Conservation (phyloP, 2,329 filamentous ascomycete species). For the Trichoderma sp. region DNA sequence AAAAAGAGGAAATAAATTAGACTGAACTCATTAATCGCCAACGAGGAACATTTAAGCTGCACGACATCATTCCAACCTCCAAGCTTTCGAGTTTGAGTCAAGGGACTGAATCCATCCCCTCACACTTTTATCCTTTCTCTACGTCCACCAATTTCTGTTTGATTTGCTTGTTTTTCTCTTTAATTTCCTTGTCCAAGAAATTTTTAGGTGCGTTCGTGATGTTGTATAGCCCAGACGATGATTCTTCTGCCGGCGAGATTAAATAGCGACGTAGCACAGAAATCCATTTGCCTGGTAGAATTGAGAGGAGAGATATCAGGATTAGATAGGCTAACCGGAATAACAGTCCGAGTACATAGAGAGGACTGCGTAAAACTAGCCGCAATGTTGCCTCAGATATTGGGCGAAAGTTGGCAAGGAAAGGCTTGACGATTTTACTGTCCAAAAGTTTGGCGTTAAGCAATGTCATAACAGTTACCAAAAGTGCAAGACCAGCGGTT, state of each 20-base stretch:
- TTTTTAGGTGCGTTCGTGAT: fast-evolving
- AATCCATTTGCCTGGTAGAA: not conserved
- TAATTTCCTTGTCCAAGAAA: too few relatives aligned
- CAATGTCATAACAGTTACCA: not conserved
- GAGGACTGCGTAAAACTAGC: not conserved
- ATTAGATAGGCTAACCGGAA: not conserved
- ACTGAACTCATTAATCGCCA: too few relatives aligned
- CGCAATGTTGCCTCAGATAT: not conserved
- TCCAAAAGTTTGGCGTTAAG: not conserved
- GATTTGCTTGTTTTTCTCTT: too few relatives aligned
- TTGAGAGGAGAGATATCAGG: not conserved
- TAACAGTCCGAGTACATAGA: not conserved
- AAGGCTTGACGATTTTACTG: not conserved
- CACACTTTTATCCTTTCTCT: too few relatives aligned
- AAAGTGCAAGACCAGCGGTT: not conserved
- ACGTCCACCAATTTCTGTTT: too few relatives aligned
- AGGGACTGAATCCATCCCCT: too few relatives aligned
- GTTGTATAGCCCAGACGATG: not conserved
- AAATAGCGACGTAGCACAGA: not conserved
- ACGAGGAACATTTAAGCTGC: too few relatives aligned
- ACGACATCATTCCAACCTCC: too few relatives aligned
- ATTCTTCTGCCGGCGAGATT: not conserved
- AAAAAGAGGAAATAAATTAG: too few relatives aligned
- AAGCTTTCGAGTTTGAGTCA: too few relatives aligned
- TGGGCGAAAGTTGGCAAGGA: not conserved